Evolutionary conservation across 345 rosid species (phyloP), one percentile per base, ranked within the genome.

Genomic region (Eucalyptus grandis): DNA sequence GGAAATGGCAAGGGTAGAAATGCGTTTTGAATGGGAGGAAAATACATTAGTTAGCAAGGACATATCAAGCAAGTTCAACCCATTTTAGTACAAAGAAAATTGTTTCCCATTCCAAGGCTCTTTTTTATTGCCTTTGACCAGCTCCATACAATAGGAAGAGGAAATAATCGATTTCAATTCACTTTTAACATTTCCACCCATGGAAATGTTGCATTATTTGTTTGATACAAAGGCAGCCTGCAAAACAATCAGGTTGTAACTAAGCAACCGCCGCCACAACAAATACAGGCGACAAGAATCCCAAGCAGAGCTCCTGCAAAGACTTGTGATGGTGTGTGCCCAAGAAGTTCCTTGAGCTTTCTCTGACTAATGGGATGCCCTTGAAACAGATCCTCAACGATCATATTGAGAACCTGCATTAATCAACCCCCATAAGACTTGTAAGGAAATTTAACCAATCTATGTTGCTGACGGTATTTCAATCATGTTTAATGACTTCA

Each of bases 361-460:
- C 98, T 94, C 92, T 96, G 94, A 89, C 99, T 96, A 44, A 97
- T 95, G 6, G 98, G 98, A 93, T 96, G 99, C 87, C 99, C 99
- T 93, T 97, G 96, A 90, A 97, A 97, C 90, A 97, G 90, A 89
- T 96, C 99, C 92, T 93, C 98, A 54, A 97, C 94, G 44, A 97
- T 97, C 96, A 96, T 90, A 91, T 96, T 96, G 47, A 97, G 97
- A 90, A 97, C 98, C 99, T 96, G 88, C 54, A 81, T 47, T 40
- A 62, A 77, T 86, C n/a, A 60, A 62, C 27, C 67, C 86, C 83
- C 27, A 77, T 21, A 24, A 77, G 83, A 40, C 47, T 77, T 40
- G 46, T 0, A 37, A 37, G 83, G 43, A 40, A 77, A 77, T 37
- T 40, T 37, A 21, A 77, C 83, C 47, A 77, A 22, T 37, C 22